Evolutionary conservation across 1,284 basidiomycete species (phyloP), one percentile per base, ranked within the genome.

Genomic region (Heterobasidion annosum): DNA sequence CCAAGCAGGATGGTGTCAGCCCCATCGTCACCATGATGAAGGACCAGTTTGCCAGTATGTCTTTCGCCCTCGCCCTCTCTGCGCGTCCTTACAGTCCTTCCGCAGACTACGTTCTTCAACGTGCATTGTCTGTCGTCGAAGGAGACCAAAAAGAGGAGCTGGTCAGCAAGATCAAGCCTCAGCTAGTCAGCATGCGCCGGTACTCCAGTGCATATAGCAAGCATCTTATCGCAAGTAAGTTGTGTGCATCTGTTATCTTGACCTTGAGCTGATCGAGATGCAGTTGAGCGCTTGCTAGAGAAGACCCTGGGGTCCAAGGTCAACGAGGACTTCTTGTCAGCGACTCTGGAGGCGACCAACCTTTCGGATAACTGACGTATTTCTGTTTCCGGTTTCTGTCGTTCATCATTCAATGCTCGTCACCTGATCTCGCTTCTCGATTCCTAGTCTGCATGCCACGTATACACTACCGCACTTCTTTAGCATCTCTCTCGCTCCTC

Each of bases 1-100:
- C 77, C n/a, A 78, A 78, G 56, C 72, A 75, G 44, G 83, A 88
- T 58, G 81, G 81, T 33, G 71, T 79, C 40, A 83, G 76, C 57
- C 79, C 84, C 0, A 76, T 93, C 54, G 76, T 80, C 37, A 75
- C 77, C 12, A 89, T 96, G 88, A 91, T 94, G 83, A 91, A 90
- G 72, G 92, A 96, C 65, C 89, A 91, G 63, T 96, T 82, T 69
- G 92, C 86, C 34, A 95, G 89, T 91, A 63, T 62, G 88, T 78
- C 16, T 3, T 19, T 32, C 32, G 13, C 32, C 25, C n/a, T 4
- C 37, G 34, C 34, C n/a, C 47, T 34, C n/a, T 16, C 6, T 42
- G 47, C 49, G 32, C 34, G 34, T 32, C 25, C 16, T 48, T 15
- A 18, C 19, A 12, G 16, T 43, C 33, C 5, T 19, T 54, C 42